Evolutionary conservation across 73 alveolate genomes (phyloP), one percentile per base, ranked within the genome.

Genomic region (Urostyla sp.): DNA sequence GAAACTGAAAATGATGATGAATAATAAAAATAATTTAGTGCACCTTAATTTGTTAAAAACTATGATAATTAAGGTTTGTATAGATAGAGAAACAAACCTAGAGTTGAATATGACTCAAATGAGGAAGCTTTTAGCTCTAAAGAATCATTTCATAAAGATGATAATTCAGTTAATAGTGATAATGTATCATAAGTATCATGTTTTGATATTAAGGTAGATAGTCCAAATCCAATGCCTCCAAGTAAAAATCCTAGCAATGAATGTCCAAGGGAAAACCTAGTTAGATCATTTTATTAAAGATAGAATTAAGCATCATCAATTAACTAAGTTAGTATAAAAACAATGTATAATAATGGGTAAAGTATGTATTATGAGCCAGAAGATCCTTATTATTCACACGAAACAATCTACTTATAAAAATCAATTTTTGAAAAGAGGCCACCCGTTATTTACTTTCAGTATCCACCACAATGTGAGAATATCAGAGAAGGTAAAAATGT

Each of bases 381-480:
- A 50, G 85, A 73, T 73, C 85, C 85, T 3, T 73, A 36, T 24
- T 38, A 37, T 21, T 50, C 50, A 21, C 58, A 51, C 34, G 24
- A 48, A n/a, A 73, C 75, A 15, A 83, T 72, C 4, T 27, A 34
- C 0, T 60, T 81, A 3, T 21, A 35, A 23, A 56, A 56, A 40
- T 27, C 75, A 24, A 18, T 84, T 6, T 84, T 53, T 31, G 61
- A 43, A 26, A 46, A 63, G 30, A 44, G 88, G 28, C 88, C 87
- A 6, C 80, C 92, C 3, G 73, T 75, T 5, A 75, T 84, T 21
- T 57, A 56, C 56, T 84, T 84, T 32, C 67, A 75, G 30, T 84
- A 84, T 35, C 88, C 92, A 13, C 78, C 74, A 8, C 48, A 75
- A 31, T 84, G 88, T 46, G 53, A 36, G 49, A 53, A 75, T 40